phyloP scores from a whole-genome alignment of 2,329 filamentous ascomycete genomes.

The Rhinocladiella mackenziei region DNA sequence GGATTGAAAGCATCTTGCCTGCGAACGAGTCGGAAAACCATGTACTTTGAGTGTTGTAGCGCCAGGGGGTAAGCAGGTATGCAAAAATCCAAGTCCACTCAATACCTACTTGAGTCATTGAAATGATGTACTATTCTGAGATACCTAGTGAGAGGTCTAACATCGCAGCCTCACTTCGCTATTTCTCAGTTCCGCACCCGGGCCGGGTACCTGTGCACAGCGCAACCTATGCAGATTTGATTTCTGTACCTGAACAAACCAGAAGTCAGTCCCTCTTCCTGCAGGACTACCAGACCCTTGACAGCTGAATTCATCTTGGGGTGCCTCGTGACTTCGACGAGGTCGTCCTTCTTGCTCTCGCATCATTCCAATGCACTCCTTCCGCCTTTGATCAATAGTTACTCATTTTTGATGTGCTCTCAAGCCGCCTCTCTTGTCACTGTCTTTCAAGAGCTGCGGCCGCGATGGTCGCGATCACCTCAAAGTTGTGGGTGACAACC shows the following conservation, averaged over 20 bases:
- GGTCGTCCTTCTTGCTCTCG: neutral
- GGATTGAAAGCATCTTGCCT: conserved; percentile 4
- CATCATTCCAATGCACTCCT: conserved; percentile 17
- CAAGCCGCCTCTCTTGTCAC: conserved; percentile 16
- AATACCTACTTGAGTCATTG: too few relatives aligned
- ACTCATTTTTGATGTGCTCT: conserved; percentile 11
- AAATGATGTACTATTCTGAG: too few relatives aligned
- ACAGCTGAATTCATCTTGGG: too few relatives aligned
- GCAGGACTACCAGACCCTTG: too few relatives aligned
- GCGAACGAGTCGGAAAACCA: neutral
- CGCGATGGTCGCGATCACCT: conserved; percentile 17
- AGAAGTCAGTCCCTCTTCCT: too few relatives aligned
- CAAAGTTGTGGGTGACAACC: conserved; percentile 9
- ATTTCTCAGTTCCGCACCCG: too few relatives aligned
- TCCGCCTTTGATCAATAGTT: conserved; percentile 6
- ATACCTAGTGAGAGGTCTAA: too few relatives aligned
- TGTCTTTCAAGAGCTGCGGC: conserved; percentile 20
- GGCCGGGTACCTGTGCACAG: too few relatives aligned
- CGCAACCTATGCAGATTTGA: too few relatives aligned
- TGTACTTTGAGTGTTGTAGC: neutral
- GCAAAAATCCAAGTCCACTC: conserved; percentile 12
- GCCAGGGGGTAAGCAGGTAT: conserved; percentile 3
- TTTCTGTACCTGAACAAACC: too few relatives aligned
- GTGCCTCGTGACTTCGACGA: too few relatives aligned
- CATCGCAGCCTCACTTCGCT: too few relatives aligned